Conservation (phyloP, 177 flowering plant genomes). For the Tripterygium wilfordii region DNA sequence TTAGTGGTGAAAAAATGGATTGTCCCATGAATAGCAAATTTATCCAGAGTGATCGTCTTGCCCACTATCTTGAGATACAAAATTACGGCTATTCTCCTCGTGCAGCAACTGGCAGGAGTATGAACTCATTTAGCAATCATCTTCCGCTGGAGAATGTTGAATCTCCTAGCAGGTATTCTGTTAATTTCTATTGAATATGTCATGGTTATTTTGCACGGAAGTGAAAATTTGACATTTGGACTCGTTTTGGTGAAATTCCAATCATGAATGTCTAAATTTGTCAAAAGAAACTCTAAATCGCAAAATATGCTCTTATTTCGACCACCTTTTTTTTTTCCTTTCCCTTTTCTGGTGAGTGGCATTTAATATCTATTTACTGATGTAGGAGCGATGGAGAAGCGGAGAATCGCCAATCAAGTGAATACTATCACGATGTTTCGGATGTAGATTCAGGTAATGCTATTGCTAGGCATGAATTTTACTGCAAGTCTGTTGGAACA, state of each 20-base stretch:
- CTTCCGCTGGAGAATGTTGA: slow-evolving; percentile 34
- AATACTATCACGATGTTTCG: slow-evolving; percentile 45
- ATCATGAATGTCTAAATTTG: no score
- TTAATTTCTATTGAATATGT: no score
- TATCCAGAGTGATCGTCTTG: slow-evolving; percentile 28
- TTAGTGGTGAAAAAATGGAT: slow-evolving; percentile 24
- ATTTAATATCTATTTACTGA: slow-evolving; percentile 1
- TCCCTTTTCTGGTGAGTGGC: background rate
- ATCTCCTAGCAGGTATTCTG: slow-evolving; percentile 66
- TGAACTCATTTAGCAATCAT: slow-evolving; percentile 26
- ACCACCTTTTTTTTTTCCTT: no score
- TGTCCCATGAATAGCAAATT: no score
- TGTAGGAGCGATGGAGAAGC: slow-evolving; percentile 82
- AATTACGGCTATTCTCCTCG: slow-evolving; percentile 35
- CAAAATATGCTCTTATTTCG: no score
- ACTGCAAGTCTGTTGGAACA: slow-evolving; percentile 54
- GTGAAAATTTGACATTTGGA: no score
- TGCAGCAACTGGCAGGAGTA: slow-evolving; percentile 25
- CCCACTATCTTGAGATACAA: slow-evolving; percentile 28
- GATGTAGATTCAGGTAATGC: slow-evolving; percentile 70
- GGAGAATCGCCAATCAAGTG: slow-evolving; percentile 56
- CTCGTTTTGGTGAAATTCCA: no score
- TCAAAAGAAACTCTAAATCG: no score
- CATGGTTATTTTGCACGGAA: no score
- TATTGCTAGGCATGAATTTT: slow-evolving; percentile 57